Evolutionary conservation across 2,329 filamentous ascomycete genomes (phyloP).

Genomic region (Trichophyton schoenleinii): DNA sequence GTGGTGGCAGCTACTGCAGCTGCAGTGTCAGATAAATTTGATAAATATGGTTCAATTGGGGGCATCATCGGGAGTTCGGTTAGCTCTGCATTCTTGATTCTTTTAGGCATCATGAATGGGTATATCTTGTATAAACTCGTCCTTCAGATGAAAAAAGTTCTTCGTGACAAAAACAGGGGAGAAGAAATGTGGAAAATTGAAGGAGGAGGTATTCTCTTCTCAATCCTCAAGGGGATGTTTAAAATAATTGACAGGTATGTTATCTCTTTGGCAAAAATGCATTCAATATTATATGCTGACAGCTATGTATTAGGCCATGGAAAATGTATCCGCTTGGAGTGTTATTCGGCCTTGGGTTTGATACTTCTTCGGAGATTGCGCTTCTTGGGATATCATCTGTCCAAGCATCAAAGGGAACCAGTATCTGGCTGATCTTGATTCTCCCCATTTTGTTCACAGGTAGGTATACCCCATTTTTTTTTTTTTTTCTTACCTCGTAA

Average conservation of each 20-base stretch:
- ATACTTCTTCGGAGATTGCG: constrained; percentile 89
- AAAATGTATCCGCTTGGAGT: constrained; percentile 92
- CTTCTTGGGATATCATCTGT: constrained; percentile 81
- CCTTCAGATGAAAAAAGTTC: constrained; percentile 50
- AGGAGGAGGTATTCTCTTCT: constrained; percentile 62
- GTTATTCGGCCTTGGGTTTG: constrained; percentile 84
- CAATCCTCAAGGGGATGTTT: constrained; percentile 62
- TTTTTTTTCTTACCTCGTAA: not conserved
- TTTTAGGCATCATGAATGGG: constrained; percentile 70
- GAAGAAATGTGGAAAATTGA: constrained; percentile 54
- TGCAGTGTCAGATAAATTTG: constrained; percentile 68
- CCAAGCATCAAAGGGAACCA: constrained; percentile 72
- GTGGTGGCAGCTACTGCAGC: constrained; percentile 85
- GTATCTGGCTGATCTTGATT: constrained; percentile 85
- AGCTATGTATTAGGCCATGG: constrained; percentile 43
- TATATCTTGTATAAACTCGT: constrained; percentile 75
- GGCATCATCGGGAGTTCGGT: constrained; percentile 83
- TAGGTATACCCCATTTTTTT: constrained; percentile 26
- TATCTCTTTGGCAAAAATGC: not conserved
- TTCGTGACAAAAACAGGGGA: constrained; percentile 37
- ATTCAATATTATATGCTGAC: not conserved
- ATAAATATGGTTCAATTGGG: constrained; percentile 64
- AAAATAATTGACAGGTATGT: constrained; percentile 48
- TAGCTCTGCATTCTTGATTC: constrained; percentile 66
- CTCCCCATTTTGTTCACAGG: constrained; percentile 83